Evolutionary conservation across 805 yeast species (phyloP).

Genomic region (Candida boleticola): DNA sequence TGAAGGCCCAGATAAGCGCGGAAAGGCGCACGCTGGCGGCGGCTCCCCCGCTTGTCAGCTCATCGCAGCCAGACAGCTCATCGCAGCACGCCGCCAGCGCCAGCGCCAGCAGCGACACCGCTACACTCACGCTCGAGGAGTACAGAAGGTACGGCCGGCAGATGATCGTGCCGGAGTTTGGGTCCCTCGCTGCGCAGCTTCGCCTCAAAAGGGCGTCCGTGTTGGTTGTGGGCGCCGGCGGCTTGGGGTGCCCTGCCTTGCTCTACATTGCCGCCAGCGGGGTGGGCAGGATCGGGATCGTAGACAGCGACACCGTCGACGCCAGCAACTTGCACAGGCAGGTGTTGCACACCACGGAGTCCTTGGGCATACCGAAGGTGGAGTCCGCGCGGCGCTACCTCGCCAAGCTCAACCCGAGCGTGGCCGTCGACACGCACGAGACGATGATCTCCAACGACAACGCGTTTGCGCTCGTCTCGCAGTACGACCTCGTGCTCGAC

Average conservation of each 20-base stretch:
- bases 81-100: neutral
- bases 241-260: constrained; percentile 90
- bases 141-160: constrained; percentile 88
- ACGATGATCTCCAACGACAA: constrained; percentile 51
- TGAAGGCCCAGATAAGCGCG: constrained; percentile 2
- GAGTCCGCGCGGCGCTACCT: constrained; percentile 70
- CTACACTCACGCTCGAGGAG: constrained; percentile 53
- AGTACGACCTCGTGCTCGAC: constrained; percentile 78
- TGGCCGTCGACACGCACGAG: constrained; percentile 52
- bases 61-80: neutral
- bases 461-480: constrained; percentile 58
- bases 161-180: constrained; percentile 85
- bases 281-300: constrained; percentile 77
- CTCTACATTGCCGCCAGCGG: constrained; percentile 87
- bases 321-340: constrained; percentile 87
- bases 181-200: constrained; percentile 51
- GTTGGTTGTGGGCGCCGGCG: constrained; percentile 93
- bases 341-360: constrained; percentile 66
- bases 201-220: constrained; percentile 56
- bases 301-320: constrained; percentile 86
- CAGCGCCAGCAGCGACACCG: neutral
- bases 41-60: neutral
- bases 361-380: constrained; percentile 70
- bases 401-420: constrained; percentile 62
- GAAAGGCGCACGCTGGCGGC: neutral